A percentile compares a stretch with the other conserved stretches of the same genome.
Conservation (phyloP, 805 yeast species). For the Phaffomyces opuntiae region DNA sequence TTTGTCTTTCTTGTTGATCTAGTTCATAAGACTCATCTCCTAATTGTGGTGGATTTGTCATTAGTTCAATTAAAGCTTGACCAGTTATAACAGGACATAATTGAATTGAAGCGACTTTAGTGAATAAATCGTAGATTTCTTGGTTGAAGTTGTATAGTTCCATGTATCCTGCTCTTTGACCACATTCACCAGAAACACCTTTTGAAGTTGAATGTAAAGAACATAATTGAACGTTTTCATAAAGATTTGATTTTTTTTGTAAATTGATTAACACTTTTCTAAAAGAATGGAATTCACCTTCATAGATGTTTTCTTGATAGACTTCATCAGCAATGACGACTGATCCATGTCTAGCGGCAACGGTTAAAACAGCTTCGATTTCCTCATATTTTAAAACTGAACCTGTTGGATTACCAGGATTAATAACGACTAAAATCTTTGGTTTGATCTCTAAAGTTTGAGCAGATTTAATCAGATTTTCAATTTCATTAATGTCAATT, state of each 20-base stretch:
- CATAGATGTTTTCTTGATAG: conserved; percentile 87
- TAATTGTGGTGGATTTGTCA: conserved; percentile 82
- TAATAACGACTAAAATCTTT: conserved; percentile 82
- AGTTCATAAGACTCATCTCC: conserved; percentile 71
- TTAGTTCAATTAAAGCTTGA: conserved; percentile 85
- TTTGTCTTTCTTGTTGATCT: conserved; percentile 54
- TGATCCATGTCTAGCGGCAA: conserved; percentile 80
- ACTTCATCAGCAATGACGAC: conserved; percentile 96
- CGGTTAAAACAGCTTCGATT: conserved; percentile 62
- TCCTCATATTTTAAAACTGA: conserved; percentile 60
- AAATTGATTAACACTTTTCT: conserved; percentile 69
- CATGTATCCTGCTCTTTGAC: conserved; percentile 99
- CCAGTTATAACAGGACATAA: conserved; percentile 94
- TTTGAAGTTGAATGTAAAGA: conserved; percentile 96
- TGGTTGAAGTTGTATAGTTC: conserved; percentile 77
- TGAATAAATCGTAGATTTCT: conserved; percentile 62
- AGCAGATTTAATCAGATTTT: conserved; percentile 43
- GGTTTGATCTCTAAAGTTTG: conserved; percentile 49
- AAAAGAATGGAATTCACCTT: conserved; percentile 77
- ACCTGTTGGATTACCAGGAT: conserved; percentile 99
- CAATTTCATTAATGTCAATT: conserved; percentile 61
- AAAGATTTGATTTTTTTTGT: conserved; percentile 48
- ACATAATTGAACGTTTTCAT: conserved; percentile 75
- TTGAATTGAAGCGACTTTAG: conserved; percentile 85
- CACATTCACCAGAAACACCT: conserved; percentile 98